phyloP scores from a whole-genome alignment of 2,329 filamentous ascomycete species.

The Xylariaceae sp. region DNA sequence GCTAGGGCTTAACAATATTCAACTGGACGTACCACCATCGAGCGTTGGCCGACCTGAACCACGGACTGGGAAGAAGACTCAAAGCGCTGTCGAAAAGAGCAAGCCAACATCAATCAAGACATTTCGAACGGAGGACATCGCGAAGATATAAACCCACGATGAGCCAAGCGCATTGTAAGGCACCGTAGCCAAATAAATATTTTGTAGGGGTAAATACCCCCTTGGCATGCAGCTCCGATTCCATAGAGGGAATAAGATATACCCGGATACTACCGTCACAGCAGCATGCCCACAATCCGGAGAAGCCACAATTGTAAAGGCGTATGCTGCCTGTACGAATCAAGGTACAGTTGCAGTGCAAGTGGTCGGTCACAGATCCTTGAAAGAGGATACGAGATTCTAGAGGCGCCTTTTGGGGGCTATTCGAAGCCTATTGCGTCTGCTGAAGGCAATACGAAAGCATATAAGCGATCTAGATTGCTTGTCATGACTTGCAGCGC shows the following conservation, averaged over 20 bases:
- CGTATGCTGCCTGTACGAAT: conserved; percentile 20
- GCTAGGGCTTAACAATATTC: conserved; percentile 19
- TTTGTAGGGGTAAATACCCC: conserved; percentile 31
- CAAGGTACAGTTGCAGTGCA: conserved; percentile 24
- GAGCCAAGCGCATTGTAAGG: conserved; percentile 7
- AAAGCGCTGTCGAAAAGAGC: conserved; percentile 10
- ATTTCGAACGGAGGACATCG: conserved; percentile 11
- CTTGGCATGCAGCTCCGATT: conserved; percentile 33
- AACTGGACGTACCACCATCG: conserved; percentile 4
- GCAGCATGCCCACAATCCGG: conserved; percentile 29
- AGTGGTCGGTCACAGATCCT: conserved; percentile 16
- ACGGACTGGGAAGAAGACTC: conserved; percentile 6
- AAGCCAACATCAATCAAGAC: conserved; percentile 24
- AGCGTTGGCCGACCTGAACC: conserved; percentile 6
- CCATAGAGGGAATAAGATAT: conserved; percentile 36
- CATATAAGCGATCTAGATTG: conserved; percentile 26
- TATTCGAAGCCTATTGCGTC: conserved; percentile 19
- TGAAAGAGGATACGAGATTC: conserved; percentile 15
- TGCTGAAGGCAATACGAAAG: conserved; percentile 13
- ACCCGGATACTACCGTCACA: conserved; percentile 42
- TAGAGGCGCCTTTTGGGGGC: conserved; percentile 27
- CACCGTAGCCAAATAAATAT: conserved; percentile 20
- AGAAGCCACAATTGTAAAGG: conserved; percentile 27
- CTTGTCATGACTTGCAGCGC: conserved; percentile 5
- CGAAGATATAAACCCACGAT: conserved; percentile 24